phyloP scores from a whole-genome alignment of 1,139 yeast genomes.

The Geotrichum carabidarum region DNA sequence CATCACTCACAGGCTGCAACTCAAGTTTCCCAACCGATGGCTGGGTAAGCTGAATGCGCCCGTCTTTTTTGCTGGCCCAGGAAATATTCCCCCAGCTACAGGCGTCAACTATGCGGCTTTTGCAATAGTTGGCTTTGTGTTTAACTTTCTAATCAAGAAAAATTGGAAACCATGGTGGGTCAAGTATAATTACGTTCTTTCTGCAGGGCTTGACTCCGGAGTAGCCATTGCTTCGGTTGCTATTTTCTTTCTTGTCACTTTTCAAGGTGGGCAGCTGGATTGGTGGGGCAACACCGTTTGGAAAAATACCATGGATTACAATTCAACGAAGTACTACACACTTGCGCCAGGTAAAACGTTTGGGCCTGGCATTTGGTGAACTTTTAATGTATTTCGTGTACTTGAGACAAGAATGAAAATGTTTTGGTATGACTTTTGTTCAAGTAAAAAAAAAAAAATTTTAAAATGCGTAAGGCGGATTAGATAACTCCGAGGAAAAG shows the following conservation, averaged over 20 bases:
- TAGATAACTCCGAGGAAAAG: no score
- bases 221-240: conserved; percentile 50
- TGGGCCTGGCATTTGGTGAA: conserved; percentile 39
- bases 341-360: conserved; percentile 38
- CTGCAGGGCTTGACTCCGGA: conserved; percentile 32
- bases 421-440: no score
- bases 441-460: no score
- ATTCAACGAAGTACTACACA: conserved; percentile 25
- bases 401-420: no score
- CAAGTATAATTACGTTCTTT: conserved; percentile 60
- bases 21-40: conserved; percentile 41
- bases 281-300: conserved; percentile 54
- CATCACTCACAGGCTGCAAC: conserved; percentile 41
- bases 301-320: conserved; percentile 33
- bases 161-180: conserved; percentile 47
- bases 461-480: no score
- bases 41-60: conserved; percentile 40
- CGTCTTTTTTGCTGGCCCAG: conserved; percentile 42
- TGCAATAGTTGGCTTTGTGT: conserved; percentile 41
- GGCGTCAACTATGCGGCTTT: conserved; percentile 41
- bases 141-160: conserved; percentile 41
- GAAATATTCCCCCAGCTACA: conserved; percentile 44
- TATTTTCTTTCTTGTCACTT: conserved; percentile 44
- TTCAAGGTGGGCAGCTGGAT: conserved; percentile 38
- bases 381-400: no score